Base-by-base conservation (phyloP, 371 early-diverging fungal genomes). In the Mucor circinelloides region DNA sequence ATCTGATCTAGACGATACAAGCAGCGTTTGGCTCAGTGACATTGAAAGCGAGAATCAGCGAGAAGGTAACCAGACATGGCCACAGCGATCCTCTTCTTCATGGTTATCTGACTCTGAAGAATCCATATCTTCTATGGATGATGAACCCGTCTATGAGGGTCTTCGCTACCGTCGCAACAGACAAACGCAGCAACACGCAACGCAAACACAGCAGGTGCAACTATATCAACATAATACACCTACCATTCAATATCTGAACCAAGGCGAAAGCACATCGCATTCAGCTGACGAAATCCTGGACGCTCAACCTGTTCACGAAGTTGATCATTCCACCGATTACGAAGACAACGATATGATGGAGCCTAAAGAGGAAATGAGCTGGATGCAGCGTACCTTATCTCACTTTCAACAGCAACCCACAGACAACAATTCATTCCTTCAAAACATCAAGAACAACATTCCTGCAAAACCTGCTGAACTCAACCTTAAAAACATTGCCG, bases 331-430 rank as follows among this genome's bases (percentile, higher is more conserved):
- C 6, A 62, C 66, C 4, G 67, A 73, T 27, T 44, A 59, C 36
- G 68, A 69, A 19, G 71, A 65, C 25, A 28, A 68, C n/a, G 36
- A 67, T 3, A 21, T 40, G 17, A 32, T 44, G 13, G n/a, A 58
- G 54, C 42, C 54, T 12, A 55, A 71, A 48, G 67, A 63, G 13
- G 70, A 74, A 31, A 67, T 69, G 54, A 81, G 50, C 34, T 78
- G 82, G 82, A 81, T 81, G 77, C 75, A 81, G 52, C 77, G 79
- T 10, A 81, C 82, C 0, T 50, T 81, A 17, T 79, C 82, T 19
- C 79, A 81, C 63, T 78, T 81, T 63, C 79, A 78, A 56, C 66
- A 63, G n/a, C 66, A 62, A 9, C 64, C 58, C 6, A 67, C 71
- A 48, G 54, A 66, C 63, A 71, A 75, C 30, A 64, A 46, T 63